These are phyloP conservation scores for Monosporozyma unispora DNA, from an alignment of 805 yeast species.

Conservation along the genomic window DNA sequence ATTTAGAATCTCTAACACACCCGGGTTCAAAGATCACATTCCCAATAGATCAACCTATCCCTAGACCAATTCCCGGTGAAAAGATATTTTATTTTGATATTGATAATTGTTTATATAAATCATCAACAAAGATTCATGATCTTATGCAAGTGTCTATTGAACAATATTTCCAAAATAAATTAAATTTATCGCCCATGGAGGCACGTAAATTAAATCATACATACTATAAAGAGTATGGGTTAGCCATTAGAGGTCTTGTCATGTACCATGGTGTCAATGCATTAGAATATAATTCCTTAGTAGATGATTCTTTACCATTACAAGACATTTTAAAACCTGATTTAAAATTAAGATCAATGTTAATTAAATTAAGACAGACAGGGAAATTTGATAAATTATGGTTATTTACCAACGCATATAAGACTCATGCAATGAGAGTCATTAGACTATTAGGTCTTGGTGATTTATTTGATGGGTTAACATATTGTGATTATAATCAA, in stretches of 20 bases:
- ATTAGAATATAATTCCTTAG: slow-evolving; percentile 74
- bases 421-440: slow-evolving; percentile 79
- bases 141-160: slow-evolving; percentile 83
- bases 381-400: slow-evolving; percentile 65
- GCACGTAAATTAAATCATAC: slow-evolving; percentile 63
- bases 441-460: slow-evolving; percentile 74
- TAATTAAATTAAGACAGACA: slow-evolving; percentile 35
- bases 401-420: slow-evolving; percentile 93
- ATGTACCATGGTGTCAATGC: slow-evolving; percentile 66
- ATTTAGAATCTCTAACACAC: slow-evolving; percentile 28
- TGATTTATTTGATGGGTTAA: slow-evolving; percentile 89
- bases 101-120: slow-evolving; percentile 80
- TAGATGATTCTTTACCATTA: slow-evolving; percentile 87
- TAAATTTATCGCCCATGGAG: slow-evolving; percentile 57
- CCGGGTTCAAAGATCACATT: slow-evolving; percentile 29
- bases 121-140: slow-evolving; percentile 70
- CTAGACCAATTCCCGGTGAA: slow-evolving; percentile 22
- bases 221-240: slow-evolving; percentile 81
- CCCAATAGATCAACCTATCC: slow-evolving; percentile 21
- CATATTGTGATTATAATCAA: slow-evolving; percentile 75
- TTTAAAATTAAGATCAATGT: slow-evolving; percentile 41
- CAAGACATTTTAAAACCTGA: slow-evolving; percentile 68
- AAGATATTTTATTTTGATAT: slow-evolving; percentile 76
- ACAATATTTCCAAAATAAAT: slow-evolving; percentile 59
- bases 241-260: slow-evolving; percentile 85